Base-by-base conservation (phyloP, 106 monocot species). In the Iris macrosiphon region DNA sequence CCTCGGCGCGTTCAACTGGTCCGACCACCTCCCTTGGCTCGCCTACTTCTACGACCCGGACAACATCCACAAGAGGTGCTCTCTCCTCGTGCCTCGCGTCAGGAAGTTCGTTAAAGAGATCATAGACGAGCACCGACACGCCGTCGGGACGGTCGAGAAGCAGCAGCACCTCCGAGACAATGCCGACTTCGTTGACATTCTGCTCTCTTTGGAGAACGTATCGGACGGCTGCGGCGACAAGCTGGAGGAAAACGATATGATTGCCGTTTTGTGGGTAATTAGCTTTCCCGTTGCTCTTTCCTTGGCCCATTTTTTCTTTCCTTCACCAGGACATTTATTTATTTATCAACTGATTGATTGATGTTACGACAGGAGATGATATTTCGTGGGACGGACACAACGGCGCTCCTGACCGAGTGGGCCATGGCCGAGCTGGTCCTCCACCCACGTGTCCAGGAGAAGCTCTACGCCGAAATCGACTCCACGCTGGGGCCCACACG, bases 1-100 rank as follows among this genome's bases (percentile, higher is more conserved):
- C 7, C 72, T 93, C 21, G 93, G 93, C 2, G 76, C 88, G 3
- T 93, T 93, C 81, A 88, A 88, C 63, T 88, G 88, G 84, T 84
- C 83, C 21, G 93, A 93, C 50, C 81, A 93, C 50, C 72, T 93
- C 20, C 83, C 88, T 0, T 93, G 88, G 88, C 63, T 93, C 32
- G 49, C 55, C n/a, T 2, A 16, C 7, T 20, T 88, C 53, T 88
- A 55, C 66, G 88, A 93, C 54, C 83, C 84, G 0, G 7, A 43
- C 16, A 19, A 26, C 21, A 67, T 93, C 17, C 60, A 50, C 18
- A 12, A 40, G 16, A 52, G 93, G 0, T 93, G 88, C 67, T 77
- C 75, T 25, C 61, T 7, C 19, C 93, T 93, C 32, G 93, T 93
- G 7, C 84, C 84, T 7, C 80, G 72, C 13, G 88, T 93, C 13